These are phyloP conservation scores for Ensete ventricosum DNA, from an alignment of 176 grass and related monocot species.

Conservation along the genomic window DNA sequence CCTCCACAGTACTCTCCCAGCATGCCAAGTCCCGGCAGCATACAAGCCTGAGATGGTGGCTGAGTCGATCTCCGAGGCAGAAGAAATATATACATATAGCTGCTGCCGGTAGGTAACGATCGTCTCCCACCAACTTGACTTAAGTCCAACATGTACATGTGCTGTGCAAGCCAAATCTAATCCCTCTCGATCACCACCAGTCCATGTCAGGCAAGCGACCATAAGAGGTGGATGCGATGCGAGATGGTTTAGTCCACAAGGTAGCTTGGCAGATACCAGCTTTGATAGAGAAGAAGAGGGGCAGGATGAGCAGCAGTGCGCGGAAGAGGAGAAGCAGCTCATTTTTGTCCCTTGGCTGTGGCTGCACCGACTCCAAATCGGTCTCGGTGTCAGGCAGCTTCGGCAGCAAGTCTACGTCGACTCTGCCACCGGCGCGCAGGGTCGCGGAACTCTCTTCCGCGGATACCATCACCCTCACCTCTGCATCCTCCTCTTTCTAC, in stretches of 20 bases:
- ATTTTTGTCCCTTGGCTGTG: background rate
- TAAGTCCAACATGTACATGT: background rate
- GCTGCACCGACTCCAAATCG: slow-evolving; percentile 5
- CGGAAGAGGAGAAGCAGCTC: slow-evolving; percentile 2
- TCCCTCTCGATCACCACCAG: too few relatives aligned
- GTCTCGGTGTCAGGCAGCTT: slow-evolving; percentile 1
- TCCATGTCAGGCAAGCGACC: too few relatives aligned
- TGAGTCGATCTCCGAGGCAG: too few relatives aligned
- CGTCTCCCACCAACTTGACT: background rate
- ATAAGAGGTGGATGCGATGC: too few relatives aligned
- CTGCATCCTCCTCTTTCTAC: background rate
- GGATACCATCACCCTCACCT: background rate
- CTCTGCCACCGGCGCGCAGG: background rate
- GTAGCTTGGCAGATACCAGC: background rate
- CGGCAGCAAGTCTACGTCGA: slow-evolving; percentile 13
- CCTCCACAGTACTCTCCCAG: background rate
- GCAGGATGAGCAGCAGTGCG: background rate
- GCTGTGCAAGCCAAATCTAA: too few relatives aligned
- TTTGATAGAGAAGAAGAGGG: background rate
- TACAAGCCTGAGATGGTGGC: too few relatives aligned
- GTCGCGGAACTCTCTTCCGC: background rate
- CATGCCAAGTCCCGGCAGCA: too few relatives aligned
- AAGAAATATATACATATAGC: too few relatives aligned
- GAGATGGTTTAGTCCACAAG: background rate
- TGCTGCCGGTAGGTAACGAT: background rate